Evolutionary conservation across 2,329 filamentous ascomycete genomes (phyloP).

Genomic region (Knufia petricola): DNA sequence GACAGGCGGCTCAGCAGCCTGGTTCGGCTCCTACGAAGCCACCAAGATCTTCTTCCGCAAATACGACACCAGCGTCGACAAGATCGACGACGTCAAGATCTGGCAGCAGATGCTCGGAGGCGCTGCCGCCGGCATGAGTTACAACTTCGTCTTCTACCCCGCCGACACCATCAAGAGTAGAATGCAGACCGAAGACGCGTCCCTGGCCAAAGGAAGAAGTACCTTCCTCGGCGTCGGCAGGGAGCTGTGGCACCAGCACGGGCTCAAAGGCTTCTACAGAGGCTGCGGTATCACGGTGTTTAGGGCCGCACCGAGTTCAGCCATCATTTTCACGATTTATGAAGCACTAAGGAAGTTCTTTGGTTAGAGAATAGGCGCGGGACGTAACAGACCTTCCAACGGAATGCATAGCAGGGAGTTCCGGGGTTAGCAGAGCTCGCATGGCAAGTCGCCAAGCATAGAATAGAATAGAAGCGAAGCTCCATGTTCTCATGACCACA

Average conservation of each 20-base stretch:
- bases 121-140: conserved; percentile 79
- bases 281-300: conserved; percentile 90
- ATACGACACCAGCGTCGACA: conserved; percentile 34
- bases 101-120: conserved; percentile 84
- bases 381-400: neutral
- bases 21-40: conserved; percentile 89
- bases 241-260: conserved; percentile 71
- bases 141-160: conserved; percentile 96
- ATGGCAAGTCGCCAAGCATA: too few species aligned
- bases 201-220: neutral
- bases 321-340: conserved; percentile 94
- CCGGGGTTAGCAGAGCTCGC: neutral
- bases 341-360: conserved; percentile 70
- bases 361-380: conserved; percentile 22
- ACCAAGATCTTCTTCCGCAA: conserved; percentile 61
- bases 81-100: conserved; percentile 48
- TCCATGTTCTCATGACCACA: too few species aligned
- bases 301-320: conserved; percentile 86
- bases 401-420: neutral
- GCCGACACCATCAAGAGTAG: conserved; percentile 95
- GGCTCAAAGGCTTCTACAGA: conserved; percentile 76
- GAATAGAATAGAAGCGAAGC: too few species aligned
- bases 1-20: conserved; percentile 83
- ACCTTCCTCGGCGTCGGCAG: conserved; percentile 32
- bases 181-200: conserved; percentile 74